A percentile compares a stretch with the other conserved stretches of the same genome.
These are phyloP conservation scores for Hyphodiscus sp. DNA, from an alignment of 2,329 filamentous ascomycete species.

Conservation along the genomic window DNA sequence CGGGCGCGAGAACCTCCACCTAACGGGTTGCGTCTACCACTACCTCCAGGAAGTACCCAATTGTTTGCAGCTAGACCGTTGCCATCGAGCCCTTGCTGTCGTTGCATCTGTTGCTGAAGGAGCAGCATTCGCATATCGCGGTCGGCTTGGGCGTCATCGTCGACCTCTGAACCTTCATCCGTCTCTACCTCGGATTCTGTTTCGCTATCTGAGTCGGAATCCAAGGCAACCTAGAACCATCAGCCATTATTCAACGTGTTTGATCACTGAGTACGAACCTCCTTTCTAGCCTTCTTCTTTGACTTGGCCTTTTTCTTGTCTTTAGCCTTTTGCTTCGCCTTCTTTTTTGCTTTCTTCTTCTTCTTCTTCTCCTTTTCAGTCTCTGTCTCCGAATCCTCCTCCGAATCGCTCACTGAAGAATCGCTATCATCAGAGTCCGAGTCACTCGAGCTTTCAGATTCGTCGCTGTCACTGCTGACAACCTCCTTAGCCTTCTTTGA, in stretches of 20 bases:
- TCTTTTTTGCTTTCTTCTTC: conserved; percentile 32
- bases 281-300: conserved; percentile 33
- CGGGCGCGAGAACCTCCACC: conserved; percentile 12
- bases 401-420: conserved; percentile 6
- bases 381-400: conserved; percentile 22
- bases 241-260: neutral
- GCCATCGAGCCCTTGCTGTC: conserved; percentile 10
- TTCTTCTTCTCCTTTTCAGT: conserved; percentile 30
- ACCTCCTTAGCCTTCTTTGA: conserved; percentile 21
- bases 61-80: neutral
- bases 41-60: neutral
- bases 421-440: conserved; percentile 14
- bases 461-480: conserved; percentile 16
- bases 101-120: conserved; percentile 10
- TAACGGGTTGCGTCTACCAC: neutral
- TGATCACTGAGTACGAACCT: conserved; percentile 17
- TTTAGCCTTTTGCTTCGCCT: conserved; percentile 30
- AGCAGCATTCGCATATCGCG: conserved; percentile 10
- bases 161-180: conserved; percentile 6
- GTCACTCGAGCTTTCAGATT: conserved; percentile 14
- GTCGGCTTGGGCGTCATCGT: conserved; percentile 9
- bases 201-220: conserved; percentile 29
- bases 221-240: conserved; percentile 19
- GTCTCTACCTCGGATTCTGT: conserved; percentile 26
- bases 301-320: conserved; percentile 34